Evolutionary conservation across 2,329 filamentous ascomycete species (phyloP).

Genomic region (Calonectria honghensis): DNA sequence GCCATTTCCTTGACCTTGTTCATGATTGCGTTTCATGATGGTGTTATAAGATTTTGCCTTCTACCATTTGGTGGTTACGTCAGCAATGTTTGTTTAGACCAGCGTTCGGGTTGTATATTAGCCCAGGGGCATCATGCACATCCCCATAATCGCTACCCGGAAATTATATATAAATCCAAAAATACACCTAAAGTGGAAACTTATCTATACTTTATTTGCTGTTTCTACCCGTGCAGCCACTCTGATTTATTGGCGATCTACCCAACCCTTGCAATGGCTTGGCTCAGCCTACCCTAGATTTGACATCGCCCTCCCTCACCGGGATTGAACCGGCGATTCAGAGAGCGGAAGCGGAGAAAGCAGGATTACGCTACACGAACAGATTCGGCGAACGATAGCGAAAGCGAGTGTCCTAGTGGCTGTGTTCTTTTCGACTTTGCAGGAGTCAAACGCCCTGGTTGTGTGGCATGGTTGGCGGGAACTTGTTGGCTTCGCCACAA

Average conservation of each 20-base stretch:
- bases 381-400: not conserved
- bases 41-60: not conserved
- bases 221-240: not conserved
- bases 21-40: no score
- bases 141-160: not conserved
- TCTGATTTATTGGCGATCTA: slow-evolving; percentile 16
- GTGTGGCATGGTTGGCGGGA: not conserved
- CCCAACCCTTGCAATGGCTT: not conserved
- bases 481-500: slow-evolving; percentile 10
- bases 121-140: not conserved
- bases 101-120: not conserved
- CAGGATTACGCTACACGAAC: not conserved
- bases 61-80: not conserved
- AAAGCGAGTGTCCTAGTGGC: slow-evolving; percentile 5
- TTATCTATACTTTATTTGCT: not conserved
- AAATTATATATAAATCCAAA: not conserved
- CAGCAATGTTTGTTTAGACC: not conserved
- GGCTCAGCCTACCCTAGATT: slow-evolving; percentile 16
- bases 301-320: not conserved
- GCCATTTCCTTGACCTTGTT: no score
- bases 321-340: not conserved
- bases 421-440: not conserved
- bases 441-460: slow-evolving; percentile 10
- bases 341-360: not conserved
- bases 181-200: not conserved